These are phyloP conservation scores for Thoreauomyces humboldtii DNA, from an alignment of 192 early-diverging fungal species.

Conservation along the genomic window DNA sequence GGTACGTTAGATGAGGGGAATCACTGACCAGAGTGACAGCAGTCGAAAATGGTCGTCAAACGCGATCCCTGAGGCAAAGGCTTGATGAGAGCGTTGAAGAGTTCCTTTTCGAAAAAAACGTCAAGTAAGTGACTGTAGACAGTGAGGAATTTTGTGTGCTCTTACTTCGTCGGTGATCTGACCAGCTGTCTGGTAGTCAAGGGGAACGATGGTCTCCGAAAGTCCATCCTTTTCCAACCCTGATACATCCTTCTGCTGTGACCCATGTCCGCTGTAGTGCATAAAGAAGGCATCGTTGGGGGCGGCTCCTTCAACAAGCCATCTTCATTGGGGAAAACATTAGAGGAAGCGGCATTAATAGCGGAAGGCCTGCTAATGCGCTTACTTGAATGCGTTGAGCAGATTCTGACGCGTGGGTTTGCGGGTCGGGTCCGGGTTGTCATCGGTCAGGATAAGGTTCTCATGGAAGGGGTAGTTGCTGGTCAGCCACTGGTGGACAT, in stretches of 20 bases:
- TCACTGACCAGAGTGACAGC: constrained; percentile 56
- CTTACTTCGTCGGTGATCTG: constrained; percentile 46
- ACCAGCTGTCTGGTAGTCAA: constrained; percentile 45
- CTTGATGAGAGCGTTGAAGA: constrained; percentile 34
- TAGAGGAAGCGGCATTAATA: too few relatives aligned
- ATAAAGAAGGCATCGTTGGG: constrained; percentile 49
- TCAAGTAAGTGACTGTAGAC: too few relatives aligned
- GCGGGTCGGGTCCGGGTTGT: constrained; percentile 28
- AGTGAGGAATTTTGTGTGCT: too few relatives aligned
- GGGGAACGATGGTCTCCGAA: constrained; percentile 47
- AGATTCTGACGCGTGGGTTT: constrained; percentile 45
- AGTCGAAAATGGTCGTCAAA: constrained; percentile 48
- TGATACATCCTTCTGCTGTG: constrained; percentile 31
- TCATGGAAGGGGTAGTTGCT: constrained; percentile 32
- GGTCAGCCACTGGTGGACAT: constrained; percentile 40
- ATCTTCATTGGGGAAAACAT: too few relatives aligned
- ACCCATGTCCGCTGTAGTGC: constrained; percentile 54
- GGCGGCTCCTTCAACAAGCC: constrained; percentile 42
- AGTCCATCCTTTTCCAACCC: constrained; percentile 47
- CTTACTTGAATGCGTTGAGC: constrained; percentile 27
- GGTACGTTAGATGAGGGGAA: too few relatives aligned
- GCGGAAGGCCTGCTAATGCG: too few relatives aligned
- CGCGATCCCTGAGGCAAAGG: constrained; percentile 37
- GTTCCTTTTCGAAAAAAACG: too few relatives aligned
- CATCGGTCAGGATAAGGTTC: constrained; percentile 44